Percentiles rank a stretch among this genome's conserved stretches.
Evolutionary conservation across 139 green algal species (phyloP).

Genomic region (Haematococcus sp.): DNA sequence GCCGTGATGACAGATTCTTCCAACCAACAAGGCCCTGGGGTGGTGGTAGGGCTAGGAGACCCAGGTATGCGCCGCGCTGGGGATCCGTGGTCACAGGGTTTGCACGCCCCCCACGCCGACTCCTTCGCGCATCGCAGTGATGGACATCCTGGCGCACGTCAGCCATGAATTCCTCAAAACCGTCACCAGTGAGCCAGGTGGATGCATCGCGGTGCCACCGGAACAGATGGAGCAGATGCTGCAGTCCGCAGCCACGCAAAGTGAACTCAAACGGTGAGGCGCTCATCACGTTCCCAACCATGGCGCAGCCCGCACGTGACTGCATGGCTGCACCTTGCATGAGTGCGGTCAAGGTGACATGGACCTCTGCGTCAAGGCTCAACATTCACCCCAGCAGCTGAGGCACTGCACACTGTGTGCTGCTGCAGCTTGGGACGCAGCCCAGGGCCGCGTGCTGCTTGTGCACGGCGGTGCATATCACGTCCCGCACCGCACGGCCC

Average conservation of each 20-base stretch:
- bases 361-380: too few species aligned
- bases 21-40: too few species aligned
- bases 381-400: too few species aligned
- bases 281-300: neutral
- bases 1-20: too few species aligned
- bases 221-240: conserved; percentile 30
- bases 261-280: conserved; percentile 22
- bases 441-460: too few species aligned
- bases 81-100: neutral
- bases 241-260: neutral
- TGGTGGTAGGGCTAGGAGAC: conserved; percentile 39
- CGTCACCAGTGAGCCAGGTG: conserved; percentile 39
- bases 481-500: too few species aligned
- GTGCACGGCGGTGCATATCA: too few species aligned
- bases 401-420: too few species aligned
- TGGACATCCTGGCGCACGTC: conserved; percentile 54
- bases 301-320: neutral
- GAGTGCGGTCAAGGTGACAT: too few species aligned
- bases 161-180: conserved; percentile 33
- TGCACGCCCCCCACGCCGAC: neutral
- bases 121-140: conserved; percentile 25
- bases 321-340: neutral
- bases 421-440: too few species aligned
- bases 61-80: conserved; percentile 2
- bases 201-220: conserved; percentile 38